Conservation (phyloP, 2,329 filamentous ascomycete species). For the Dactylellina drechsleri region DNA sequence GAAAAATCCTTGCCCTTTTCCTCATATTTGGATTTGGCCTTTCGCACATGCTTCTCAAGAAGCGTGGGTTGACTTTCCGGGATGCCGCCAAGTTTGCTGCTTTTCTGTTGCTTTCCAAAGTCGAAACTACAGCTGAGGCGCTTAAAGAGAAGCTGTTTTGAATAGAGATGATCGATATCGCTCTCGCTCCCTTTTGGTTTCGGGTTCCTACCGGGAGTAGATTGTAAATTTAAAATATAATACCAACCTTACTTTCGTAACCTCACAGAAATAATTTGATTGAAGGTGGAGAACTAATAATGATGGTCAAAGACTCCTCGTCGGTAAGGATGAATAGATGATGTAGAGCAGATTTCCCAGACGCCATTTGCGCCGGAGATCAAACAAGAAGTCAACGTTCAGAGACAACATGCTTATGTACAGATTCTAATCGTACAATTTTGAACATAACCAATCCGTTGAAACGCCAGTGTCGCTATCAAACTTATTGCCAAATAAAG, state of each 20-base stretch:
- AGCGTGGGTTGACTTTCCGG: constrained; percentile 20
- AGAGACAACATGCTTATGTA: constrained; percentile 3
- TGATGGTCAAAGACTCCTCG: too few relatives aligned
- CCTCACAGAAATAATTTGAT: too few relatives aligned
- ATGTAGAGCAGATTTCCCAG: background rate
- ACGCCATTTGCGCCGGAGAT: constrained; percentile 6
- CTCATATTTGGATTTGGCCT: constrained; percentile 32
- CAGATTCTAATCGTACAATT: constrained; percentile 39
- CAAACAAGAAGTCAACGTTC: background rate
- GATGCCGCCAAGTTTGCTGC: constrained; percentile 15
- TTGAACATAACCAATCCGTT: constrained; percentile 4
- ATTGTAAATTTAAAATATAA: background rate
- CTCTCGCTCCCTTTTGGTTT: background rate
- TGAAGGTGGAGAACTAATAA: too few relatives aligned
- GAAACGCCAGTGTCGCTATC: constrained; percentile 27
- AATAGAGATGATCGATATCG: background rate
- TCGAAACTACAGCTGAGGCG: constrained; percentile 4
- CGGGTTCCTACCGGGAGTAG: too few relatives aligned
- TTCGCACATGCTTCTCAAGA: constrained; percentile 16
- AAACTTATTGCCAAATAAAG: background rate
- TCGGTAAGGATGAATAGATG: too few relatives aligned
- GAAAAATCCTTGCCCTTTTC: constrained; percentile 34
- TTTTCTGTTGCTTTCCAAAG: background rate
- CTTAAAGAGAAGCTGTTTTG: constrained; percentile 12
- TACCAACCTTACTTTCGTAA: too few relatives aligned